Evolutionary conservation across 768 basidiomycete genomes (phyloP).

Genomic region (Albatrellus ellisii): DNA sequence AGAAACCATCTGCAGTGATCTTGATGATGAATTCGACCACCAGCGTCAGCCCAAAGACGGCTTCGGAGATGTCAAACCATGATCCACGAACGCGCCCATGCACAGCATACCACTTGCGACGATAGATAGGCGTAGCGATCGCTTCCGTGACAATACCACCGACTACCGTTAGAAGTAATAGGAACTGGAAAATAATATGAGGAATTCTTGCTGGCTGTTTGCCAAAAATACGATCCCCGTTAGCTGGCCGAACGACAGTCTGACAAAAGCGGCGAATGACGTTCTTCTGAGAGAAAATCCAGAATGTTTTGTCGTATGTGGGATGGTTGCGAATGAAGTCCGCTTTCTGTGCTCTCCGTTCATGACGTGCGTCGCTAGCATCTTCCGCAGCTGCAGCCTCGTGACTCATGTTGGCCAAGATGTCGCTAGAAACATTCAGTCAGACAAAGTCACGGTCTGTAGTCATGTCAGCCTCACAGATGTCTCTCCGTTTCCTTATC

Average conservation of each 20-base stretch:
- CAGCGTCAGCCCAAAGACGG: constrained; percentile 54
- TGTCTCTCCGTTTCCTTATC: constrained; percentile 63
- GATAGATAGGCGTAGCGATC: constrained; percentile 76
- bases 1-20: constrained; percentile 82
- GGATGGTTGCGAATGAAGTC: constrained; percentile 87
- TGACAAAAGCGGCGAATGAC: constrained; percentile 66
- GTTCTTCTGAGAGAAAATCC: constrained; percentile 77
- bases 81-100: constrained; percentile 51
- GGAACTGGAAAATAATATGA: constrained; percentile 60
- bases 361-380: constrained; percentile 46
- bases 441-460: not conserved
- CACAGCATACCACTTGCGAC: constrained; percentile 49
- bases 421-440: constrained; percentile 33
- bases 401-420: constrained; percentile 51
- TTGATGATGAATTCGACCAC: constrained; percentile 83
- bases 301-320: constrained; percentile 80
- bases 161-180: constrained; percentile 64
- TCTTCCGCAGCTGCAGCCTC: constrained; percentile 38
- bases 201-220: constrained; percentile 46
- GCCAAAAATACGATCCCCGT: constrained; percentile 85
- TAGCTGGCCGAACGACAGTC: constrained; percentile 66
- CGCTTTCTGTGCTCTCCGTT: constrained; percentile 62
- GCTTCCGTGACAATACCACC: constrained; percentile 74
- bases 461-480: constrained; percentile 34
- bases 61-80: constrained; percentile 85